These are phyloP conservation scores for Fusarium sp. DNA, from an alignment of 2,329 filamentous ascomycete genomes.

Conservation along the genomic window DNA sequence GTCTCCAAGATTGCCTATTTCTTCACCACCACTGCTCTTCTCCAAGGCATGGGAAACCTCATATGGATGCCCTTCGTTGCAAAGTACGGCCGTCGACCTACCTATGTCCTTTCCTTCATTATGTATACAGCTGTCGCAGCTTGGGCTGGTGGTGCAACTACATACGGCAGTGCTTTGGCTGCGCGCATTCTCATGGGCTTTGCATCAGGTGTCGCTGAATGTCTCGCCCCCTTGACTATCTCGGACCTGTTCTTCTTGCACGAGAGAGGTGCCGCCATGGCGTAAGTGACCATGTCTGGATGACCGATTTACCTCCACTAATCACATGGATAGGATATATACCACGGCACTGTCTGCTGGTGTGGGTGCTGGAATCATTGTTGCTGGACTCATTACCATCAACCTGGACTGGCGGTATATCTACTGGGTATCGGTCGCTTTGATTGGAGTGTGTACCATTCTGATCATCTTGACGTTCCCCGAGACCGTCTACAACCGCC, in stretches of 20 bases:
- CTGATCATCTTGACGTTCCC: slow-evolving; percentile 63
- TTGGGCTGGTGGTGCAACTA: slow-evolving; percentile 55
- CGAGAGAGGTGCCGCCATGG: slow-evolving; percentile 61
- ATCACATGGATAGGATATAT: slow-evolving; percentile 40
- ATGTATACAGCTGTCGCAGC: slow-evolving; percentile 52
- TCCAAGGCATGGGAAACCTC: slow-evolving; percentile 50
- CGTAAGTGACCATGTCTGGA: not conserved
- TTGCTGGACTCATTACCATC: slow-evolving; percentile 60
- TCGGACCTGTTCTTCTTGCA: not conserved
- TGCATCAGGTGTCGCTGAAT: slow-evolving; percentile 57
- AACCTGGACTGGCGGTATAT: slow-evolving; percentile 59
- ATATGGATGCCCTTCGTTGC: slow-evolving; percentile 57
- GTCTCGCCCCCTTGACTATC: not conserved
- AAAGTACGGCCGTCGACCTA: slow-evolving; percentile 56
- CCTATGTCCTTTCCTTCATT: slow-evolving; percentile 55
- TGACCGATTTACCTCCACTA: rapidly evolving
- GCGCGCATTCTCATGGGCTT: slow-evolving; percentile 63
- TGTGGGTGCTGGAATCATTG: slow-evolving; percentile 53
- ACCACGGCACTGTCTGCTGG: slow-evolving; percentile 55
- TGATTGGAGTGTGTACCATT: slow-evolving; percentile 58
- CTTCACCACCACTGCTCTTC: slow-evolving; percentile 60
- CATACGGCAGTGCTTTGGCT: slow-evolving; percentile 53
- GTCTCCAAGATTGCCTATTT: slow-evolving; percentile 61
- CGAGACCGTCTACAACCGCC: slow-evolving; percentile 48
- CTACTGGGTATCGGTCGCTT: slow-evolving; percentile 59